Percentiles rank a stretch among this genome's conserved stretches.
Evolutionary conservation across 2,329 filamentous ascomycete genomes (phyloP).

Genomic region (Rhynchosporium graminicola): DNA sequence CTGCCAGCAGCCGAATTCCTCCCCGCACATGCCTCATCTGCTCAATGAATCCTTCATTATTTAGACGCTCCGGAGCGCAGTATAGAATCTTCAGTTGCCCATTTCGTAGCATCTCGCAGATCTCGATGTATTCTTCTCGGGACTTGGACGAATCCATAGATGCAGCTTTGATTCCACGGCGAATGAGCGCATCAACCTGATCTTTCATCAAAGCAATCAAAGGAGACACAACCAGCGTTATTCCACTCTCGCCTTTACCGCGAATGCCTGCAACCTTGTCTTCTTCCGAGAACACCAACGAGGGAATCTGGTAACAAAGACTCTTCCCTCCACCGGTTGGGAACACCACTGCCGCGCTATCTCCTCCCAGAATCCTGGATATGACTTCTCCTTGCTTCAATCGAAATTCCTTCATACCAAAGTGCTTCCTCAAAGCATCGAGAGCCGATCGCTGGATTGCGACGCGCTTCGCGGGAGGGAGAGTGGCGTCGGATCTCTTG

Average conservation of each 20-base stretch:
- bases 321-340: conserved; percentile 47
- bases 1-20: conserved; percentile 56
- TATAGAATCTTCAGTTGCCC: conserved; percentile 56
- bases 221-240: conserved; percentile 58
- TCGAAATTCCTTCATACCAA: conserved; percentile 46
- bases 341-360: conserved; percentile 47
- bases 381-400: conserved; percentile 50
- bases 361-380: conserved; percentile 45
- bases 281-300: conserved; percentile 46
- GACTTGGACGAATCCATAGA: conserved; percentile 58
- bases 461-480: conserved; percentile 7
- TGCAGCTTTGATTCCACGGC: conserved; percentile 53
- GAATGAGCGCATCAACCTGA: conserved; percentile 56
- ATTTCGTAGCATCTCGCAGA: conserved; percentile 48
- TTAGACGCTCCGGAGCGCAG: conserved; percentile 60
- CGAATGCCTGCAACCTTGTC: conserved; percentile 39
- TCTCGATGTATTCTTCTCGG: conserved; percentile 43
- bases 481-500: not conserved
- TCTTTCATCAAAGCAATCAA: conserved; percentile 62
- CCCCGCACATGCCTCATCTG: conserved; percentile 56
- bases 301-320: conserved; percentile 48
- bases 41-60: conserved; percentile 61
- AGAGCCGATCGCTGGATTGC: conserved; percentile 32
- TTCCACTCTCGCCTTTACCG: conserved; percentile 41
- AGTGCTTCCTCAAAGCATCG: conserved; percentile 43